Percentiles rank a stretch among this genome's conserved stretches.
These are phyloP conservation scores for Balakata baccata DNA, from an alignment of 345 rosid species.

Conservation along the genomic window DNA sequence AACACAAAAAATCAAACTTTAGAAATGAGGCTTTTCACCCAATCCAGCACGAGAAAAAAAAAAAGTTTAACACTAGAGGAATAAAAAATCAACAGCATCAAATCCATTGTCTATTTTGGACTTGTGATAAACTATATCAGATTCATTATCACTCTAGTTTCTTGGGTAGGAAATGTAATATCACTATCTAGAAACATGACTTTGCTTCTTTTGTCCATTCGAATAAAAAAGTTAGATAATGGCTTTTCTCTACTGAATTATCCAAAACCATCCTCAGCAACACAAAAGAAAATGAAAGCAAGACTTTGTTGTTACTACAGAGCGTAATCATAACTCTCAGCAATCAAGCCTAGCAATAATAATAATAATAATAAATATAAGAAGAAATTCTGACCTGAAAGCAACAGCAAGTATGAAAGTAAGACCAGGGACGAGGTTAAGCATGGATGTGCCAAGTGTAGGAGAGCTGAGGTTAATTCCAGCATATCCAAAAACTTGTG, in stretches of 20 bases:
- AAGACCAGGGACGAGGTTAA: slow-evolving; percentile 58
- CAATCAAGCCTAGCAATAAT: slow-evolving; percentile 3
- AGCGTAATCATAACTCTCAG: neutral
- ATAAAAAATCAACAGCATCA: too few species aligned
- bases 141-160: neutral
- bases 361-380: neutral
- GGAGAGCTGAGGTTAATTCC: slow-evolving; percentile 59
- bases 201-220: neutral
- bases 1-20: too few species aligned
- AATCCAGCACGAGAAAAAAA: too few species aligned
- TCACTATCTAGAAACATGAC: neutral
- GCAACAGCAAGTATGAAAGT: slow-evolving; percentile 52
- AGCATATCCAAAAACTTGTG: slow-evolving; percentile 42
- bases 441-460: slow-evolving; percentile 53
- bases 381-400: slow-evolving; percentile 40
- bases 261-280: neutral
- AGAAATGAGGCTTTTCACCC: too few species aligned
- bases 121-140: too few species aligned
- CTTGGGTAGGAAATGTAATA: neutral
- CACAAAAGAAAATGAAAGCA: neutral
- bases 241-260: slow-evolving; percentile 2
- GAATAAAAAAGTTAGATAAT: neutral
- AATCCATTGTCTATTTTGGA: too few species aligned
- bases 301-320: neutral
- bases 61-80: too few species aligned